Conservation (phyloP, 2,329 filamentous ascomycete genomes). For the Ceratocystis cacaofunesta region DNA sequence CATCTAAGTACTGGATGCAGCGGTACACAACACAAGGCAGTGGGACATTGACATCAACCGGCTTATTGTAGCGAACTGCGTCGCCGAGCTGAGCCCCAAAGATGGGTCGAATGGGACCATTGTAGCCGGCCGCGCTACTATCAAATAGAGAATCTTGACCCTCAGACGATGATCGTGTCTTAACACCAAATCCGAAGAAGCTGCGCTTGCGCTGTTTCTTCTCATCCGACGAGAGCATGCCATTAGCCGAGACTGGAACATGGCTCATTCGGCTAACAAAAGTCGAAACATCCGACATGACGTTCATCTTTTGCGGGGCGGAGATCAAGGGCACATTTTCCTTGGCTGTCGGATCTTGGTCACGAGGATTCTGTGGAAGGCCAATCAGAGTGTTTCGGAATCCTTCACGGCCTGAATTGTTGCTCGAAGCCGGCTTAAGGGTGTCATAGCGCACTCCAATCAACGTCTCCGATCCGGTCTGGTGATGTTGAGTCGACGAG, state of each 20-base stretch:
- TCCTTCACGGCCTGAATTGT: constrained; percentile 23
- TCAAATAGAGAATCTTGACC: constrained; percentile 41
- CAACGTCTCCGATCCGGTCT: constrained; percentile 31
- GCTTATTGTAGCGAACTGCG: constrained; percentile 68
- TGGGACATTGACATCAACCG: constrained; percentile 55
- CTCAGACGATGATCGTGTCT: constrained; percentile 43
- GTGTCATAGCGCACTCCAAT: constrained; percentile 46
- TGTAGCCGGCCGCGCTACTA: constrained; percentile 31
- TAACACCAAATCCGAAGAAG: constrained; percentile 55
- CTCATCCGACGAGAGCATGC: constrained; percentile 40
- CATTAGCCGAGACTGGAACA: constrained; percentile 3
- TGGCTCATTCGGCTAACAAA: constrained; percentile 62
- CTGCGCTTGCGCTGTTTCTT: constrained; percentile 69
- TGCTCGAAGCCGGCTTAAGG: constrained; percentile 35
- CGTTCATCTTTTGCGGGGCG: constrained; percentile 64
- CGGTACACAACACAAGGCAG: constrained; percentile 89
- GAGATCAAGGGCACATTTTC: constrained; percentile 46
- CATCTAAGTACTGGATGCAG: constrained; percentile 81
- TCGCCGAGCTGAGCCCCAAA: constrained; percentile 79
- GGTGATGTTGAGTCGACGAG: constrained; percentile 21
- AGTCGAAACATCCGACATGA: constrained; percentile 66
- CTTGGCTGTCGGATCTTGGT: constrained; percentile 24
- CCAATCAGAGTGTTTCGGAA: constrained; percentile 27
- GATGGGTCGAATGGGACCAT: constrained; percentile 49
- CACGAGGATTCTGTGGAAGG: constrained; percentile 22